Conservation (phyloP, 1,284 basidiomycete species). For the Xanthoconium separans region DNA sequence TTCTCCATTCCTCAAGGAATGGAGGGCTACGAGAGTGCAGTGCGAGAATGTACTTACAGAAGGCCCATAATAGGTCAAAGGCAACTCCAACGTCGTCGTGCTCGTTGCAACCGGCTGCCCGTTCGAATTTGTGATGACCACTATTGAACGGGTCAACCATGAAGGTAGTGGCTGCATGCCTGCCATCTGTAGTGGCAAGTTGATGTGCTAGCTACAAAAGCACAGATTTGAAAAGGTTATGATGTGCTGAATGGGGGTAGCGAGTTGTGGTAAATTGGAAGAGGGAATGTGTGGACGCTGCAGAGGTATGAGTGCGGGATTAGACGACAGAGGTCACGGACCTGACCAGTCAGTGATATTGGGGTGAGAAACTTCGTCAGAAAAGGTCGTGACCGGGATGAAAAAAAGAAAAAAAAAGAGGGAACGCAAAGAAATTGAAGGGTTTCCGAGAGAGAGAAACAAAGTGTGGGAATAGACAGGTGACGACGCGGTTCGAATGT, state of each 20-base stretch:
- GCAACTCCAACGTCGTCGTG: conserved; percentile 52
- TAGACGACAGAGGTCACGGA: conserved; percentile 5
- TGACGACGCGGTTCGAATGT: conserved; percentile 32
- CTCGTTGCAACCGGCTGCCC: conserved; percentile 52
- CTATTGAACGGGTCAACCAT: conserved; percentile 59
- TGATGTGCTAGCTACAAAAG: background rate
- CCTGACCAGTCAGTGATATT: conserved; percentile 14
- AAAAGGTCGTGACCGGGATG: conserved; percentile 10
- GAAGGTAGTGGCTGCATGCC: conserved; percentile 61
- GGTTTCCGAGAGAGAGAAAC: conserved; percentile 12
- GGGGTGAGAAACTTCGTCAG: conserved; percentile 15
- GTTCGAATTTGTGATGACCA: conserved; percentile 47
- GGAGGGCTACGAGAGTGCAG: background rate
- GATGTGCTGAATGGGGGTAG: background rate
- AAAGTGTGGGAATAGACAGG: conserved; percentile 22
- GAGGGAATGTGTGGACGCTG: conserved; percentile 29
- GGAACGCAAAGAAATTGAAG: background rate
- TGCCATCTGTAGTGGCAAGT: conserved; percentile 31
- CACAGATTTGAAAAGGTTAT: background rate
- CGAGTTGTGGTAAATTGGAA: conserved; percentile 2
- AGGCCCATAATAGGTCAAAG: conserved; percentile 72
- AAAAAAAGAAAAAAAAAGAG: conserved; percentile 5
- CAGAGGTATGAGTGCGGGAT: background rate
- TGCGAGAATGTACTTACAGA: conserved; percentile 49
- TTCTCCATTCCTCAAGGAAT: background rate